Evolutionary conservation across 2,329 filamentous ascomycete species (phyloP).

Genomic region (Fonsecaea nubica): DNA sequence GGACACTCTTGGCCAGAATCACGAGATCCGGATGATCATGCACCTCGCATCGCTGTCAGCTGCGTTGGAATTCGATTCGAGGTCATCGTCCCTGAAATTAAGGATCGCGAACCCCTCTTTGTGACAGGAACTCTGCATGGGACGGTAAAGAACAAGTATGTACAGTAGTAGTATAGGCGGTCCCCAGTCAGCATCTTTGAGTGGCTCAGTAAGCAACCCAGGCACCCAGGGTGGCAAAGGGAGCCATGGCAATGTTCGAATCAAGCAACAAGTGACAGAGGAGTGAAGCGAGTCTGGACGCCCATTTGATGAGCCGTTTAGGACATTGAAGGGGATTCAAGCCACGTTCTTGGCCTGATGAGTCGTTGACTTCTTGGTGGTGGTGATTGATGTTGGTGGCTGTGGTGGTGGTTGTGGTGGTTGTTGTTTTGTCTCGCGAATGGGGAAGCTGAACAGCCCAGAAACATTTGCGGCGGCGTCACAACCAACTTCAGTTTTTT

Average conservation of each 20-base stretch:
- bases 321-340: neutral
- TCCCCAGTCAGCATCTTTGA: conserved; percentile 9
- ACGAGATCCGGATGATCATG: neutral
- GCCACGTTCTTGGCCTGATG: neutral
- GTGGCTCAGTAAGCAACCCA: conserved; percentile 13
- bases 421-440: neutral
- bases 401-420: neutral
- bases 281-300: neutral
- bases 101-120: conserved; percentile 8
- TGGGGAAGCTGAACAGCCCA: neutral
- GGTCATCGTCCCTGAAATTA: conserved; percentile 9
- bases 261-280: conserved; percentile 2
- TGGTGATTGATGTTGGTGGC: neutral
- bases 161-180: neutral
- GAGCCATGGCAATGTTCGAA: neutral
- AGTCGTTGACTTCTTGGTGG: neutral
- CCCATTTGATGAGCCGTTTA: neutral
- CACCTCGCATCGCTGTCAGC: conserved; percentile 10
- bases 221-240: neutral
- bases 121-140: neutral
- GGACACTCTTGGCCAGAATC: neutral
- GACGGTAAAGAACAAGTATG: conserved; percentile 5
- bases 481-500: neutral
- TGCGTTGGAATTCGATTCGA: conserved; percentile 6
- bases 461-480: neutral